Evolutionary conservation across 164 flowering plant species (phyloP).

Genomic region (Chloranthus sessilifolius): DNA sequence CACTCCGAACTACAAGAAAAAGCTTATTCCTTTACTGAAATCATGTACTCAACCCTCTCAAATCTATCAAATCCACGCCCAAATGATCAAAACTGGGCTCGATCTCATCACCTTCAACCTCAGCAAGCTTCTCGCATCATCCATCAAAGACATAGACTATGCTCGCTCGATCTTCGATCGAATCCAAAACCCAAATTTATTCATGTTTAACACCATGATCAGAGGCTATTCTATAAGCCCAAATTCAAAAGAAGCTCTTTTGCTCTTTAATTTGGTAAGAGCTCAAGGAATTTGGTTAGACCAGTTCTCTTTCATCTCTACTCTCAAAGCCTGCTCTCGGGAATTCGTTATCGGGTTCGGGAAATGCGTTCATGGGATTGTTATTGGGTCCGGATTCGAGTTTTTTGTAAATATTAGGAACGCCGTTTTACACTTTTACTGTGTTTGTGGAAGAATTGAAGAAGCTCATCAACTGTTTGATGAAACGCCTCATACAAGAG

Average conservation of each 20-base stretch:
- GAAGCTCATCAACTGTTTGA: constrained; percentile 44
- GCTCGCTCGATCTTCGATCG: constrained; percentile 37
- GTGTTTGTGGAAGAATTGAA: constrained; percentile 23
- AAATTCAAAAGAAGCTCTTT: constrained; percentile 25
- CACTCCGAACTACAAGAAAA: constrained; percentile 1
- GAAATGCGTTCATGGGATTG: constrained; percentile 30
- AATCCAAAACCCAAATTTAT: constrained; percentile 36
- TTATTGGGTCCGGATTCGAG: constrained; percentile 27
- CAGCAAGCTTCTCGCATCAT: constrained; percentile 51
- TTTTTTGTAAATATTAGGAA: constrained; percentile 33
- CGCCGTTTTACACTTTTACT: constrained; percentile 34
- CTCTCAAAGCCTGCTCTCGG: constrained; percentile 39
- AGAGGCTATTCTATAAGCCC: constrained; percentile 34
- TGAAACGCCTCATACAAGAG: constrained; percentile 29
- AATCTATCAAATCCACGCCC: constrained; percentile 38
- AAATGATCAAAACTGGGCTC: constrained; percentile 37
- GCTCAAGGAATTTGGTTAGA: constrained; percentile 25
- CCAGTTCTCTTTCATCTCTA: constrained; percentile 36
- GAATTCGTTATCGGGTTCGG: constrained; percentile 19
- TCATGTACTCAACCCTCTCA: constrained; percentile 23
- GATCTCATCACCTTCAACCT: constrained; percentile 25
- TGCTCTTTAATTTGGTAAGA: constrained; percentile 30
- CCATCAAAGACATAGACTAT: constrained; percentile 23
- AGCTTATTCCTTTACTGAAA: constrained; percentile 16
- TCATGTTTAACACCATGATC: constrained; percentile 47